Conservation (phyloP, 1,284 basidiomycete genomes). For the Naganishia albida region DNA sequence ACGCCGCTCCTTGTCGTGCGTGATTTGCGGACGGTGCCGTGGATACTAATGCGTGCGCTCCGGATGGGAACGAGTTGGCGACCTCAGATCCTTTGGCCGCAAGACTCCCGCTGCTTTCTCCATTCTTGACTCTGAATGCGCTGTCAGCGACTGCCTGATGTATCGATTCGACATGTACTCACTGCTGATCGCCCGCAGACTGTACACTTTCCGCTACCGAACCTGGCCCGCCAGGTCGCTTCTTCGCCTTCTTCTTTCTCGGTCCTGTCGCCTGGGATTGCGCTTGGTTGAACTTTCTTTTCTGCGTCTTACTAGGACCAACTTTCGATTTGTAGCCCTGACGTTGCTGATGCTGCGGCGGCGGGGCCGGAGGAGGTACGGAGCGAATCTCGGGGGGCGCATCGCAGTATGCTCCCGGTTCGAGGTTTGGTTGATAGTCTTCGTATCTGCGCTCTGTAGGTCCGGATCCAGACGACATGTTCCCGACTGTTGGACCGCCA, state of each 20-base stretch:
- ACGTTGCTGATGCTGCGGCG: neutral
- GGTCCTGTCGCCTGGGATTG: neutral
- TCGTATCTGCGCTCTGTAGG: conserved; percentile 6
- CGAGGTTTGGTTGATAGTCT: conserved; percentile 24
- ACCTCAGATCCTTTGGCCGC: too few relatives aligned
- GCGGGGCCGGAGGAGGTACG: neutral
- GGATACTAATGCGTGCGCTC: too few relatives aligned
- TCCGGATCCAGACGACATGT: conserved; percentile 1
- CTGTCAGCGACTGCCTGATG: too few relatives aligned
- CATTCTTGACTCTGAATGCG: too few relatives aligned
- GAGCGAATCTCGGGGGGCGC: conserved; percentile 21
- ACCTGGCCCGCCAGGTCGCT: neutral
- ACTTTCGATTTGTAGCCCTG: neutral
- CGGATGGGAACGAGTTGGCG: too few relatives aligned
- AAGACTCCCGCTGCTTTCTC: too few relatives aligned
- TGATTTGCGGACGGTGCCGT: too few relatives aligned
- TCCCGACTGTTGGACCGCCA: neutral
- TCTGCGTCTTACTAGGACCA: neutral
- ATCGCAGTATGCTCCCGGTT: conserved; percentile 7
- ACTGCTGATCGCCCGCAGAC: too few relatives aligned
- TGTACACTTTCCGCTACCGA: neutral
- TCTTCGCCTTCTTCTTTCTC: neutral
- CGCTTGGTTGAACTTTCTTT: neutral
- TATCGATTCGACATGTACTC: too few relatives aligned
- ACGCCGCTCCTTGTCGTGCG: too few relatives aligned